Evolutionary conservation across 2,329 filamentous ascomycete species (phyloP).

Genomic region (Elsinoe fawcettii): DNA sequence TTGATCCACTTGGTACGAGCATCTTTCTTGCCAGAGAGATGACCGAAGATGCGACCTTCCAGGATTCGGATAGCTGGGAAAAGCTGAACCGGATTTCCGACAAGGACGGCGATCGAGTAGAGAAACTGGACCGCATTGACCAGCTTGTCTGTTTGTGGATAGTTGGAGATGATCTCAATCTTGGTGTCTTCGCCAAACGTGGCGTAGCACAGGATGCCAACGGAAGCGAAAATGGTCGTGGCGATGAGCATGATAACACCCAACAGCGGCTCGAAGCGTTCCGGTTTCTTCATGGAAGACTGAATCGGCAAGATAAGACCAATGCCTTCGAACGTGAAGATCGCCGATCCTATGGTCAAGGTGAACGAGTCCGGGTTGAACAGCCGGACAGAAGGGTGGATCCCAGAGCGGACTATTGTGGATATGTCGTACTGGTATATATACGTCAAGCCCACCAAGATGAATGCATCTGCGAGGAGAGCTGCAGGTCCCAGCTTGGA

Average conservation of each 20-base stretch:
- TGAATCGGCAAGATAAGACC: constrained; percentile 70
- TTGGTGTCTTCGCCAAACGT: constrained; percentile 62
- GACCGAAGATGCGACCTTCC: constrained; percentile 60
- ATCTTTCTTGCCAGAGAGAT: constrained; percentile 57
- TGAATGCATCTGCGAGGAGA: constrained; percentile 63
- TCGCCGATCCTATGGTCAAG: constrained; percentile 63
- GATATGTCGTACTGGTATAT: constrained; percentile 65
- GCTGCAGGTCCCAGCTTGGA: constrained; percentile 64
- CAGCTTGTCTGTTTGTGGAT: constrained; percentile 60
- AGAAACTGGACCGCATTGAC: constrained; percentile 70
- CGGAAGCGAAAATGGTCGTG: constrained; percentile 63
- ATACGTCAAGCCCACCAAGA: constrained; percentile 61
- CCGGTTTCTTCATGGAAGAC: constrained; percentile 63
- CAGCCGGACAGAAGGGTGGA: constrained; percentile 54
- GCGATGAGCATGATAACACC: constrained; percentile 65
- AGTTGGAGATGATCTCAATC: constrained; percentile 71
- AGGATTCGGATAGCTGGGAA: constrained; percentile 67
- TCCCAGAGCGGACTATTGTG: constrained; percentile 47
- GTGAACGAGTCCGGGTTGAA: constrained; percentile 65
- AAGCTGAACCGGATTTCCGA: constrained; percentile 65
- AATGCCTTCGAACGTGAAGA: constrained; percentile 74
- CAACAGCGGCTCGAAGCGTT: constrained; percentile 59
- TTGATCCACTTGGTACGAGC: constrained; percentile 66
- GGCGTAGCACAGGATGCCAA: constrained; percentile 66
- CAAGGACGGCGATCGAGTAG: constrained; percentile 66